These are phyloP conservation scores for Claviceps pusilla DNA, from an alignment of 2,329 filamentous ascomycete species.

Conservation along the genomic window DNA sequence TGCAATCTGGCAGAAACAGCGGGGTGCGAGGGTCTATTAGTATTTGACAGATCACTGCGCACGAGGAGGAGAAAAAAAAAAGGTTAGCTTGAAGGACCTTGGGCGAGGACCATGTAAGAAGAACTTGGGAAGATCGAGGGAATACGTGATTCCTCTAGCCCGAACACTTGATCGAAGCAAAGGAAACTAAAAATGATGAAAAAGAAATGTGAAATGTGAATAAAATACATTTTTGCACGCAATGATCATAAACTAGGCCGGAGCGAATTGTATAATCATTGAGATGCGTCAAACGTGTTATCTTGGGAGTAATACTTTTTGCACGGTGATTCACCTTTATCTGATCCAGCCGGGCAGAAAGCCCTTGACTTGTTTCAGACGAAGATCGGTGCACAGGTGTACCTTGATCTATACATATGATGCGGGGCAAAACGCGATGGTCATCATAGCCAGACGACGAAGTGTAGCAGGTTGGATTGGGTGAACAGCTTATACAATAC, in stretches of 20 bases:
- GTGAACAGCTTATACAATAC: neutral
- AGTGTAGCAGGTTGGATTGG: neutral
- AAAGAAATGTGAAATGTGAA: neutral
- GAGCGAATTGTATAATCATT: neutral
- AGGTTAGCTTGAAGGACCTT: neutral
- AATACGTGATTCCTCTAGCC: neutral
- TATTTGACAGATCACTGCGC: constrained; percentile 9
- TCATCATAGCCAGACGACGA: neutral
- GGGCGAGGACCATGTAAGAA: neutral
- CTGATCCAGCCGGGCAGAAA: neutral
- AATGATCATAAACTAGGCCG: neutral
- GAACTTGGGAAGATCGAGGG: neutral
- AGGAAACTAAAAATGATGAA: neutral
- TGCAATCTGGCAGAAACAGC: constrained; percentile 21
- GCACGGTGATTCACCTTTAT: constrained; percentile 3
- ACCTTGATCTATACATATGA: neutral
- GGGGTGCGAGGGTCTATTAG: constrained; percentile 6
- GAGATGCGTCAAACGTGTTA: neutral
- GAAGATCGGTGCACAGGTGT: neutral
- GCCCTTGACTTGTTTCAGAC: constrained; percentile 1
- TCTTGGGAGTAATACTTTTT: neutral
- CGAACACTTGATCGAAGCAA: neutral
- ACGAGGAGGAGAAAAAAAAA: neutral
- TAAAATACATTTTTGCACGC: neutral
- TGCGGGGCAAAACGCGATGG: neutral